Base-by-base conservation (phyloP, 2,329 filamentous ascomycete genomes). In the Colletotrichum abscissum region DNA sequence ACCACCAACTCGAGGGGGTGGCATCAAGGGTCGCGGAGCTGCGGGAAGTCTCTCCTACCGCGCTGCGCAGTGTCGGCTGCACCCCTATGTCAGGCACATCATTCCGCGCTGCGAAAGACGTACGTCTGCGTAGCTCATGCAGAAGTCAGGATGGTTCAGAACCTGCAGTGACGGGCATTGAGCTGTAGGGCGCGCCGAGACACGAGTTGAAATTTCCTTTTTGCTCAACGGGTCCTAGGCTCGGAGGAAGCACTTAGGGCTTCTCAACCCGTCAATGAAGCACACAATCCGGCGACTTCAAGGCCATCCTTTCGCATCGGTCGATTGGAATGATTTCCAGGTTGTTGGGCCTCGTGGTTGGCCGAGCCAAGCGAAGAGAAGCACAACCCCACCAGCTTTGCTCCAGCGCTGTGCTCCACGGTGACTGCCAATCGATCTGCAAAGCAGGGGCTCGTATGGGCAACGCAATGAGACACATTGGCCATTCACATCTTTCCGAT, bases 31-130 rank as follows among this genome's bases (percentile, higher is more conserved):
- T 65, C 67, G 67, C 67, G 67, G 67, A 70, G 70, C 67, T 38
- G 35, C 67, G 70, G 70, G 66, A 64, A 69, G 70, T 62, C 26
- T 62, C 52, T 69, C 69, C 69, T 72, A 14, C 67, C 63, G 67
- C 54, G 12, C 54, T 64, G 59, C 52, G 52, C 35, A 63, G 55
- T 66, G 62, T 65, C 63, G 49, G 62, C 49, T 55, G 62, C 54
- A 59, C 66, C 69, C 66, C 60, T 65, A 60, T 70, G 70, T 35
- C 66, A 73, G 70, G 67, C 56, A 70, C 70, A 62, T 62, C 46
- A 16, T 30, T 30, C 63, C 56, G 63, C n/a, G 30, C 42, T 28
- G 49, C 42, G 42, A 38, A 24, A 62, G 38, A 66, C 26, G 24
- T 72, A 42, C 56, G 28, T 35, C 24, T 72, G 33, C 56, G 28